Base-by-base conservation (phyloP, 495 filamentous ascomycete genomes). In the Corynascus novoguineensis region DNA sequence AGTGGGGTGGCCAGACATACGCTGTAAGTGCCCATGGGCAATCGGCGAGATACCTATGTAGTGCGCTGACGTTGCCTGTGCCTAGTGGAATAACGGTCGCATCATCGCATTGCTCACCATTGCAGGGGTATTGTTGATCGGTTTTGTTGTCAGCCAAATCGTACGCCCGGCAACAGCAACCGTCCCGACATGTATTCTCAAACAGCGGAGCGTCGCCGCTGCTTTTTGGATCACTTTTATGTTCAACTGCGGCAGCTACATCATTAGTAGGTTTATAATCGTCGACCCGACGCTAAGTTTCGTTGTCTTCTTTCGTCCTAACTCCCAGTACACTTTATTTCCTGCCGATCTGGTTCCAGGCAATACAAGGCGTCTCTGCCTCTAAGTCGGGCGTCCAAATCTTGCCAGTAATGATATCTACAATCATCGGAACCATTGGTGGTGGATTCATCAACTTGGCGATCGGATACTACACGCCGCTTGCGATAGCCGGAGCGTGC, bases 1-100 rank as follows among this genome's bases (percentile, higher is more conserved):
- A 92, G 62, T 93, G 89, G 89, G 88, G 88, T 47, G 89, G 87
- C 0, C 74, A 76, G 9, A 79, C 71, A 24, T 88, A 90, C 47
- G 59, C 68, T 1, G 60, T 63, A 27, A 54, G 54, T 62, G 15
- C 22, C n/a, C n/a, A n/a, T n/a, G n/a, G n/a, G n/a, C n/a, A n/a
- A n/a, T n/a, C n/a, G n/a, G n/a, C n/a, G n/a, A 27, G 14, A 37
- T 10, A 4, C 34, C 34, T 21, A 45, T 75, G 68, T 12, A 68
- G 73, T n/a, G 60, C 15, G 37, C 37, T 17, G 37, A n/a, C 37
- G n/a, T n/a, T n/a, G n/a, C 37, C 7, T 17, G n/a, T n/a, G n/a
- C n/a, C 37, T 17, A 77, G 73, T 12, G 63, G 46, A 31, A 19
- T 40, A 8, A 42, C 27, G 14, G 47, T 24, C 3, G 29, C n/a